These are phyloP conservation scores for Madurella fahalii DNA, from an alignment of 2,329 filamentous ascomycete species.

Conservation along the genomic window DNA sequence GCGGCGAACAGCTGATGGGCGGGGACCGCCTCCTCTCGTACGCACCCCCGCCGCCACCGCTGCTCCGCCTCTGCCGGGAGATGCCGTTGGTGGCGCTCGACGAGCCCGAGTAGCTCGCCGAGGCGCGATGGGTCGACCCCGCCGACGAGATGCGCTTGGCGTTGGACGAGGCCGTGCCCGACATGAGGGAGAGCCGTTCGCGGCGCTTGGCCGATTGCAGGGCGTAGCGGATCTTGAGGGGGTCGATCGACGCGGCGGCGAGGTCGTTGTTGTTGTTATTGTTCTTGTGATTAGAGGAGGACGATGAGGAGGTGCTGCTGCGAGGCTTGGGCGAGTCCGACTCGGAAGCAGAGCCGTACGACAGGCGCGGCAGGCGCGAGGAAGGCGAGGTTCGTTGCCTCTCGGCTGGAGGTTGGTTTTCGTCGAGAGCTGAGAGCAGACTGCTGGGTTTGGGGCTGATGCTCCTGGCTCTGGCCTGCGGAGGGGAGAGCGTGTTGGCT, in stretches of 20 bases:
- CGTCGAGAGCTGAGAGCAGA: conserved; percentile 34
- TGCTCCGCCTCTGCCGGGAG: conserved; percentile 38
- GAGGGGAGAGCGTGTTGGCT: conserved; percentile 48
- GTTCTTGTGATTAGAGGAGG: not conserved
- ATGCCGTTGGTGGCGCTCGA: conserved; percentile 54
- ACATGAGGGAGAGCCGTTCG: conserved; percentile 39
- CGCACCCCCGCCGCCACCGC: conserved; percentile 40
- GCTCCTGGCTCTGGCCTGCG: conserved; percentile 20
- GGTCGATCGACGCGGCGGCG: conserved; percentile 38
- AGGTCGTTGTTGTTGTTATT: not conserved
- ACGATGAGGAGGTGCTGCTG: no score
- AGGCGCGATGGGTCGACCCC: conserved; percentile 35
- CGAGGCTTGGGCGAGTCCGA: conserved; percentile 37
- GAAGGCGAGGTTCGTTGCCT: conserved; percentile 6
- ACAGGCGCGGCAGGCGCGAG: conserved; percentile 20
- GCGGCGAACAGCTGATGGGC: conserved; percentile 50
- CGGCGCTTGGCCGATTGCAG: conserved; percentile 50
- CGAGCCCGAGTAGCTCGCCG: conserved; percentile 39
- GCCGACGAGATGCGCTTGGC: conserved; percentile 45
- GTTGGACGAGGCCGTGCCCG: conserved; percentile 34
- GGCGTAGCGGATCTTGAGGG: conserved; percentile 52
- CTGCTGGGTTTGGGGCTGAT: conserved; percentile 33
- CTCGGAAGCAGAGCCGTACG: conserved; percentile 37
- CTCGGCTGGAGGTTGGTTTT: conserved; percentile 31
- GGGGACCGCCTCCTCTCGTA: conserved; percentile 49